Conservation (phyloP, 495 filamentous ascomycete species). For the Penicillium tannophilum region DNA sequence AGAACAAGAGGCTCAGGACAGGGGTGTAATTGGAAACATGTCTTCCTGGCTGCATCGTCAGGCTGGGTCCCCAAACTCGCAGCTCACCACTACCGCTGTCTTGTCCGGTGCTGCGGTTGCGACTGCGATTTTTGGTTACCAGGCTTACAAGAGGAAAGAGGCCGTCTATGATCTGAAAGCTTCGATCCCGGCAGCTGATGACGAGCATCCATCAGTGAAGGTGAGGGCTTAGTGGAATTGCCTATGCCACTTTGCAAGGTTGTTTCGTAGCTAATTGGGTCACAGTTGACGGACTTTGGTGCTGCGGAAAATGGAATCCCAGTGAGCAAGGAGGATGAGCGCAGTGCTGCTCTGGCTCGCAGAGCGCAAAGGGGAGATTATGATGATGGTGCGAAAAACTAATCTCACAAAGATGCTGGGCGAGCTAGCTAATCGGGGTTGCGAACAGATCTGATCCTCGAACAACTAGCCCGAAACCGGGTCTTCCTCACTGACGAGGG, state of each 20-base stretch:
- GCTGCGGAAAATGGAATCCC: constrained; percentile 56
- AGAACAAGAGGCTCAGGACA: constrained; percentile 5
- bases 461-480: constrained; percentile 93
- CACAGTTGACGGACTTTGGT: constrained; percentile 76
- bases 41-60: constrained; percentile 59
- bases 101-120: constrained; percentile 76
- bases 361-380: constrained; percentile 87
- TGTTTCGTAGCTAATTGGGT: constrained; percentile 2
- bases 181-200: constrained; percentile 63
- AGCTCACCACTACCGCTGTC: constrained; percentile 75
- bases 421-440: neutral
- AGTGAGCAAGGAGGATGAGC: constrained; percentile 73
- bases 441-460: constrained; percentile 75
- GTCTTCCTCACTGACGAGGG: constrained; percentile 87
- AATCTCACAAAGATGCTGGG: neutral
- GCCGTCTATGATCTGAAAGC: constrained; percentile 68
- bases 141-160: constrained; percentile 62
- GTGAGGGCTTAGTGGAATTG: constrained; percentile 19
- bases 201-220: constrained; percentile 45
- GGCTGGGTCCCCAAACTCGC: constrained; percentile 55
- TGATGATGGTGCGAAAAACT: constrained; percentile 65
- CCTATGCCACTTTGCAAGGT: constrained; percentile 1
- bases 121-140: constrained; percentile 69
- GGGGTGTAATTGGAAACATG: constrained; percentile 43
- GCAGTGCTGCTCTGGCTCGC: constrained; percentile 71